Evolutionary conservation across 495 filamentous ascomycete genomes (phyloP), one percentile per base, ranked within the genome.

Genomic region (Beverwykella pulmonaria): DNA sequence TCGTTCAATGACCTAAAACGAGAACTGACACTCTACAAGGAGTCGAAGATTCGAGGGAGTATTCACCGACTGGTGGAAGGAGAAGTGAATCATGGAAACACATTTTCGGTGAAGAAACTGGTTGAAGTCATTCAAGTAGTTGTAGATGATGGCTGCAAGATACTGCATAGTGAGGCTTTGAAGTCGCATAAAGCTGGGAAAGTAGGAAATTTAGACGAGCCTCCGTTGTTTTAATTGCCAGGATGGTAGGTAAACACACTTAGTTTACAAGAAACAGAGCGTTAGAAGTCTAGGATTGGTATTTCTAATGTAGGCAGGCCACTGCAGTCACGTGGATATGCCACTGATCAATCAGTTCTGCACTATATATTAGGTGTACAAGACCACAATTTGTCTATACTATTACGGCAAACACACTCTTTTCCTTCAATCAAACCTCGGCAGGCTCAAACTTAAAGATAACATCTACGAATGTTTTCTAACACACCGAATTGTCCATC

Each of bases 21-120:
- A 15, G 54, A 58, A 20, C 26, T 58, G 17, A 32, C 19, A 4
- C 17, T 58, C 27, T 58, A 58, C 30, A 58, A 58, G 32, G 54
- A 36, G 17, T 36, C 27, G 14, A 14, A 22, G n/a, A 58, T 58
- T 23, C 7, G 54, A 32, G 54, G 41, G 10, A 41, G 29, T 15
- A 36, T 58, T 14, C 54, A 58, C 32, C 9, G 6, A 6, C 26
- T 58, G 9, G 54, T 58, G 9, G 54, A 58, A 14, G 54, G 54
- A 10, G 17, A 6, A 17, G 54, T 58, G 5, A 19, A 20, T 19
- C 20, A 10, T 25, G 54, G 26, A 6, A 54, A 26, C 10, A 14
- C 7, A 6, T 32, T 54, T 10, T 54, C 52, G 19, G 30, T 25
- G 19, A 12, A 54, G 10, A 25, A 30, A 20, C 20, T 54, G 7